Evolutionary conservation across 225 moss, liverwort and hornwort species (phyloP).

Genomic region (Anthoceros angustus): DNA sequence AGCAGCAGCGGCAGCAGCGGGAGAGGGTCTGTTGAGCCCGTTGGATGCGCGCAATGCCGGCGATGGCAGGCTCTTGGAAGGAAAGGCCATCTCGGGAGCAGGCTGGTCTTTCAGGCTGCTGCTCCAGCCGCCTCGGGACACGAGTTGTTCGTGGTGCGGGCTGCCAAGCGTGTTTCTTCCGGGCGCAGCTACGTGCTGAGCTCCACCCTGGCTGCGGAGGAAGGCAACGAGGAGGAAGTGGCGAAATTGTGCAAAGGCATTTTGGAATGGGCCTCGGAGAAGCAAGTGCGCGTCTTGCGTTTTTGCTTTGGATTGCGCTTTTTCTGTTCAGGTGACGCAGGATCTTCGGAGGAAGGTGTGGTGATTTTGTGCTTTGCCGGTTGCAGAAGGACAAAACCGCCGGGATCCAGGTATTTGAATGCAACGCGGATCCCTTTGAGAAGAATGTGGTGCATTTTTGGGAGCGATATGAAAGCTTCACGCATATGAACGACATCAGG

Average conservation of each 20-base stretch:
- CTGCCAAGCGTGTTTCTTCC: conserved; percentile 55
- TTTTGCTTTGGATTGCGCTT: not conserved
- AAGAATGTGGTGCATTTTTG: conserved; percentile 82
- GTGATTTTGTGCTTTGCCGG: not conserved
- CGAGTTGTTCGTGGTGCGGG: conserved; percentile 40
- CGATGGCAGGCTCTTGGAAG: not conserved
- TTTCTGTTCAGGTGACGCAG: not conserved
- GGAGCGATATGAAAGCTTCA: conserved; percentile 86
- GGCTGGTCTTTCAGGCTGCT: not conserved
- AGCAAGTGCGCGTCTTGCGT: conserved; percentile 23
- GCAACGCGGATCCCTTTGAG: conserved; percentile 85
- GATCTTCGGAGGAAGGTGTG: too few relatives aligned
- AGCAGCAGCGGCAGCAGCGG: not conserved
- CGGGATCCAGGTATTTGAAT: conserved; percentile 76
- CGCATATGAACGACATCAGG: conserved; percentile 67
- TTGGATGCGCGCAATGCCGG: not conserved
- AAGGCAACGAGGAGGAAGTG: conserved; percentile 69
- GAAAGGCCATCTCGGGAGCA: not conserved
- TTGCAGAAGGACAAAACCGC: conserved; percentile 56
- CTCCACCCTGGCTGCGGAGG: conserved; percentile 72
- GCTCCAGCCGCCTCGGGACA: not conserved
- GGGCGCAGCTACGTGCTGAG: conserved; percentile 82
- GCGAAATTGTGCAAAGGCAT: conserved; percentile 50
- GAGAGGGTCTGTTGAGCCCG: not conserved
- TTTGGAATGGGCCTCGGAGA: conserved; percentile 50